A percentile compares a stretch with the other conserved stretches of the same genome.
These are phyloP conservation scores for Hordeum pubiflorum DNA, from an alignment of 202 grass and related monocot genomes.

Conservation along the genomic window DNA sequence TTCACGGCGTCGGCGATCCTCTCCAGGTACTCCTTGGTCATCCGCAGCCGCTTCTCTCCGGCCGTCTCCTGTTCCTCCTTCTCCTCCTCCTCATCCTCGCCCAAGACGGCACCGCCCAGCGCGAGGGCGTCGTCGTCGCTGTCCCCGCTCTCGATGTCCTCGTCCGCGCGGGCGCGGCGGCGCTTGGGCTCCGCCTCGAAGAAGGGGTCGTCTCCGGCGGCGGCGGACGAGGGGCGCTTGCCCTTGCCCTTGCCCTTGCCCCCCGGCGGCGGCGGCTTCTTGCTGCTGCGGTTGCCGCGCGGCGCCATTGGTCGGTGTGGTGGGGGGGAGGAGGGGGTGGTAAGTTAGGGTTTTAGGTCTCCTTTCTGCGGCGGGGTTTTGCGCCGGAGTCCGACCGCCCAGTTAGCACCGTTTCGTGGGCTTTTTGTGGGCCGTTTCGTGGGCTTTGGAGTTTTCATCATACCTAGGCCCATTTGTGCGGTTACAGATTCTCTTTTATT, in stretches of 20 bases:
- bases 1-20: constrained; percentile 39
- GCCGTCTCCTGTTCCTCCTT: constrained; percentile 38
- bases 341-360: not conserved
- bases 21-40: constrained; percentile 45
- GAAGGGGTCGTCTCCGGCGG: constrained; percentile 33
- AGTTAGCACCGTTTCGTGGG: not conserved
- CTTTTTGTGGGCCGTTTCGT: not conserved
- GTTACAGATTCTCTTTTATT: too few relatives aligned
- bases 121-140: constrained; percentile 39
- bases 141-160: constrained; percentile 50
- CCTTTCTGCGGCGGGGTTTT: constrained; percentile 3
- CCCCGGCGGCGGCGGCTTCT: constrained; percentile 6
- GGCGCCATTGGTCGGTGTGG: not conserved
- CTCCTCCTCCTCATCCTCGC: constrained; percentile 19
- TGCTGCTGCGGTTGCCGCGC: constrained; percentile 19
- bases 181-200: constrained; percentile 51
- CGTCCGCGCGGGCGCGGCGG: constrained; percentile 19
- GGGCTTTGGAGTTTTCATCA: not conserved
- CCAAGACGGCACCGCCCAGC: not conserved
- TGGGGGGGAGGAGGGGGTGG: not conserved
- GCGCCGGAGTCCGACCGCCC: not conserved
- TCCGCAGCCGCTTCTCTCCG: constrained; percentile 52
- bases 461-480: not conserved
- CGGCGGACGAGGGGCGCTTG: not conserved
- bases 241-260: not conserved